Conservation (phyloP, 2,329 filamentous ascomycete genomes). For the Ophiostoma pallidulum region DNA sequence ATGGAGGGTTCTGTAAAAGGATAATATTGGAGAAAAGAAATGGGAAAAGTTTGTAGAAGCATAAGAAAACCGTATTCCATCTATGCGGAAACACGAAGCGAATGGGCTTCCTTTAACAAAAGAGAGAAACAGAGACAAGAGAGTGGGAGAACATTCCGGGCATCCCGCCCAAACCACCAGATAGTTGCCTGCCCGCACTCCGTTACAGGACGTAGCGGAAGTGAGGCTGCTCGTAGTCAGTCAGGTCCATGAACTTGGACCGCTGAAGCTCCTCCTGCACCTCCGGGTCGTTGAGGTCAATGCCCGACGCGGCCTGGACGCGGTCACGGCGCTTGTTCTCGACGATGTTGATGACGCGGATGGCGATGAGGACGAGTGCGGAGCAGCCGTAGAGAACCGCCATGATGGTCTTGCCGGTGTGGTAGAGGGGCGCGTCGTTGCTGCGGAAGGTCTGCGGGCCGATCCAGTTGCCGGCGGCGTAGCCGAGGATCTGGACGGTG, state of each 20-base stretch:
- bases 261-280: background rate
- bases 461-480: slow-evolving; percentile 43
- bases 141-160: too few species aligned
- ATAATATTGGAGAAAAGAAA: too few species aligned
- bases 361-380: background rate
- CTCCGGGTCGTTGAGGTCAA: slow-evolving; percentile 1
- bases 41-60: too few species aligned
- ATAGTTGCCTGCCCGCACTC: too few species aligned
- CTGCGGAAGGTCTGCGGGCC: slow-evolving; percentile 48
- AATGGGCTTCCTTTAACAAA: too few species aligned
- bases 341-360: background rate
- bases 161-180: too few species aligned
- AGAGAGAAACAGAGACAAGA: too few species aligned
- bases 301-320: background rate
- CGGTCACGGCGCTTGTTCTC: slow-evolving; percentile 10
- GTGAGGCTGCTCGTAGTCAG: slow-evolving; percentile 9
- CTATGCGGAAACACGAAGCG: too few species aligned
- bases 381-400: background rate
- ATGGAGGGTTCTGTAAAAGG: too few species aligned
- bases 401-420: background rate
- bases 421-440: slow-evolving; percentile 48
- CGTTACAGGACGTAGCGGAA: slow-evolving; percentile 10
- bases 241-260: slow-evolving; percentile 10
- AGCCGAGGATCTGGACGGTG: slow-evolving; percentile 42
- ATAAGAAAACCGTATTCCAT: too few species aligned